Evolutionary conservation across 192 early-diverging fungal species (phyloP).

Genomic region (Coemansia asiatica): DNA sequence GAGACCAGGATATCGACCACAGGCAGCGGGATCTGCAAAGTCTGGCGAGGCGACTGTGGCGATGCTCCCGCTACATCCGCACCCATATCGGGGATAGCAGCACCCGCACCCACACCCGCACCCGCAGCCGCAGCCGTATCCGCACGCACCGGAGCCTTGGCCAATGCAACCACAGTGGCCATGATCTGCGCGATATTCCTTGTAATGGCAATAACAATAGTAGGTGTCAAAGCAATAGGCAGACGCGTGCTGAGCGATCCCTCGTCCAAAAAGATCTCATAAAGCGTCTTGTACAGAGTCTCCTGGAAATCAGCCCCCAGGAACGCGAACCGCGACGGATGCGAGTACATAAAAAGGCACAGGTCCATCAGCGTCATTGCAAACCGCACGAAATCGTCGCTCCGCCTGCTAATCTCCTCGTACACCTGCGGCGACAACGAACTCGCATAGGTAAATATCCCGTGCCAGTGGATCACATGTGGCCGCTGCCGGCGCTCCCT

Average conservation of each 20-base stretch:
- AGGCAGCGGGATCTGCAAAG: conserved; percentile 45
- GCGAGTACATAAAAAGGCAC: conserved; percentile 54
- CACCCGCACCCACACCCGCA: background rate
- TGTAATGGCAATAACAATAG: conserved; percentile 44
- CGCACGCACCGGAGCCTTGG: conserved; percentile 14
- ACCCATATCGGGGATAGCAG: conserved; percentile 10
- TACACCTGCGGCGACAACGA: conserved; percentile 53
- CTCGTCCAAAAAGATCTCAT: conserved; percentile 47
- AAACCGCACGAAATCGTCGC: conserved; percentile 48
- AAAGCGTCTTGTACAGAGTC: conserved; percentile 53
- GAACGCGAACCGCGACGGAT: conserved; percentile 51
- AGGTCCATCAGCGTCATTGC: conserved; percentile 51
- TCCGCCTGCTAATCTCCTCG: conserved; percentile 42
- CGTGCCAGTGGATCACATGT: conserved; percentile 47
- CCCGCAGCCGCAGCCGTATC: conserved; percentile 2
- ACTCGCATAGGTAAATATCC: conserved; percentile 38
- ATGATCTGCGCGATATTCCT: conserved; percentile 53
- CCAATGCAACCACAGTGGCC: conserved; percentile 43
- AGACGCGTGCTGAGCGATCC: conserved; percentile 40
- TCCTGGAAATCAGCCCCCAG: conserved; percentile 47
- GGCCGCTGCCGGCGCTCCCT: conserved; percentile 31
- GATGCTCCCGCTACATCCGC: conserved; percentile 12
- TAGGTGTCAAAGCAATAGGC: conserved; percentile 41
- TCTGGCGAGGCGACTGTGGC: conserved; percentile 34
- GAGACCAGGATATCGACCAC: conserved; percentile 42